Evolutionary conservation across 495 filamentous ascomycete genomes (phyloP), one percentile per base, ranked within the genome.

Genomic region (Aspergillus cristatus): DNA sequence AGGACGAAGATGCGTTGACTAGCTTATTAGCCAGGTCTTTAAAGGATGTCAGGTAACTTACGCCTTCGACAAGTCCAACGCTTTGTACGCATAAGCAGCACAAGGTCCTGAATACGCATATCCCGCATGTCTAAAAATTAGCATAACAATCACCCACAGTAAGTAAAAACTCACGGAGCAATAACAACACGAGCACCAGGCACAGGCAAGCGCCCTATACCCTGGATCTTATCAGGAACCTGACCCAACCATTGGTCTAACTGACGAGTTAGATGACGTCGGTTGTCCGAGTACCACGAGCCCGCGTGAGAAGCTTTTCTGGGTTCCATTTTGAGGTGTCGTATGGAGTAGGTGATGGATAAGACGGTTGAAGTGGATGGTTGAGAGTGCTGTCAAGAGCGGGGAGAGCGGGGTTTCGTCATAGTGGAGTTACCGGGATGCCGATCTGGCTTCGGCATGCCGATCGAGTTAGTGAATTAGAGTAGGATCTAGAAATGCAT

Each of bases 101-200:
- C 86, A 86, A 18, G 87, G 78, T 20, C 91, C 91, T 12, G 90
- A 97, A 64, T 96, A 99, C 3, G 84, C 72, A 69, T 94, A 99
- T 18, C 91, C 93, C 38, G 93, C 91, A 58, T 99, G 91, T 42
- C 91, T 97, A 43, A 15, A 31, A 34, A 34, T 57, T 34, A 58
- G 51, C 34, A 38, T 43, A 13, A 8, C n/a, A 10, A 22, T n/a
- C n/a, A 14, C 6, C 11, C 16, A 8, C 15, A 32, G 16, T 31
- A 11, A 17, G 14, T 32, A n/a, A 17, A 24, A 37, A 72, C 88
- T 68, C 79, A 97, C 93, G 91, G 91, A 44, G 88, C 89, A 51
- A 99, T 96, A 46, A 99, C 88, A 4, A 93, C 69, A 65, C 86
- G 76, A 10, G 89, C 91, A 22, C 84, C 81, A 7, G 74, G 54